Evolutionary conservation across 1,284 basidiomycete genomes (phyloP).

Genomic region (Dichomitus squalens): DNA sequence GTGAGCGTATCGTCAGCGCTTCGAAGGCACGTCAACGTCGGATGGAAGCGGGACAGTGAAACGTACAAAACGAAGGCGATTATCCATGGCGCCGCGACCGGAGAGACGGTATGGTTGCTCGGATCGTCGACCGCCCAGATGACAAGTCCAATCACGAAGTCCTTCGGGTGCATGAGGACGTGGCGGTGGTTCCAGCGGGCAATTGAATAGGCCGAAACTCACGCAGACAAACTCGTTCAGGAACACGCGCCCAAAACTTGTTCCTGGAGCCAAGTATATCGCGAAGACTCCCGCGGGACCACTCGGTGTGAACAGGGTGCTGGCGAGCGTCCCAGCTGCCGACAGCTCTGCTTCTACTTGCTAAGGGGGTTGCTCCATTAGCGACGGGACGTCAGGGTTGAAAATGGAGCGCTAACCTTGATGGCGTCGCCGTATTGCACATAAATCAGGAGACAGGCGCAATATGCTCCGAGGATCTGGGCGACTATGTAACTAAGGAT

Average conservation of each 20-base stretch:
- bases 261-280: slow-evolving; percentile 50
- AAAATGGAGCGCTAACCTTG: slow-evolving; percentile 27
- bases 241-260: slow-evolving; percentile 55
- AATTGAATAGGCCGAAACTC: slow-evolving; percentile 26
- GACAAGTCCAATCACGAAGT: slow-evolving; percentile 61
- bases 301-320: slow-evolving; percentile 55
- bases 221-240: slow-evolving; percentile 71
- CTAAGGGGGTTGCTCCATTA: slow-evolving; percentile 23
- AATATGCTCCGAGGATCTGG: slow-evolving; percentile 63
- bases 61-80: slow-evolving; percentile 59
- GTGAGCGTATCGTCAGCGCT: neutral
- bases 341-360: slow-evolving; percentile 45
- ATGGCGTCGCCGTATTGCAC: slow-evolving; percentile 61
- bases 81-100: slow-evolving; percentile 51
- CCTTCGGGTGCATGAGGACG: slow-evolving; percentile 40
- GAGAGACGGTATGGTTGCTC: slow-evolving; percentile 61
- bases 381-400: neutral
- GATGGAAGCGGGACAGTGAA: slow-evolving; percentile 49
- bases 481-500: slow-evolving; percentile 58
- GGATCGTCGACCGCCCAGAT: slow-evolving; percentile 65
- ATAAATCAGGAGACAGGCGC: slow-evolving; percentile 62
- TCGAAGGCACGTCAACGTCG: neutral
- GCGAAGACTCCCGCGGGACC: slow-evolving; percentile 68
- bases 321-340: slow-evolving; percentile 42
- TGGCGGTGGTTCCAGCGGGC: neutral